Evolutionary conservation across 2,329 filamentous ascomycete genomes (phyloP).

Genomic region (Fusarium sp.): DNA sequence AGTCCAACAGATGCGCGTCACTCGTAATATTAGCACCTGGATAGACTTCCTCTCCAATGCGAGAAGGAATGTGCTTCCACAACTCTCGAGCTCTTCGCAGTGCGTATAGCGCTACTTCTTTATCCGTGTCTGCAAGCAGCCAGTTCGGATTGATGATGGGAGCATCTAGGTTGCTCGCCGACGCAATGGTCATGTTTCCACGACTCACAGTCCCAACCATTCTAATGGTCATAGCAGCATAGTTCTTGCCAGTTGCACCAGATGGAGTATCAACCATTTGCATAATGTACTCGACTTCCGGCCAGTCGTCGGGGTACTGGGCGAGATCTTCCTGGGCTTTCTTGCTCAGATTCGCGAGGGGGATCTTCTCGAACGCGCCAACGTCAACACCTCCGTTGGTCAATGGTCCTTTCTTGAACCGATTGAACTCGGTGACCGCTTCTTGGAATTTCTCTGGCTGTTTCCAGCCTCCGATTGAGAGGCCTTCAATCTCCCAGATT

Average conservation of each 20-base stretch:
- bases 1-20: not conserved
- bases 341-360: not conserved
- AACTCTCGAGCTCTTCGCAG: not conserved
- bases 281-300: slow-evolving; percentile 51
- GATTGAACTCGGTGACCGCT: slow-evolving; percentile 4
- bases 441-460: not conserved
- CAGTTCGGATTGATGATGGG: slow-evolving; percentile 62
- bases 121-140: slow-evolving; percentile 58
- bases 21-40: not conserved
- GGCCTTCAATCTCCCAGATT: slow-evolving; percentile 2
- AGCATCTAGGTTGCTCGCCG: slow-evolving; percentile 49
- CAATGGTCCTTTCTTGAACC: not conserved
- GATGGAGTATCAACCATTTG: slow-evolving; percentile 19
- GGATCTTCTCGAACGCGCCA: slow-evolving; percentile 3
- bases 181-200: slow-evolving; percentile 59
- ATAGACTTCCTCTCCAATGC: not conserved
- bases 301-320: slow-evolving; percentile 51
- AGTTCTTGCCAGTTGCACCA: slow-evolving; percentile 24
- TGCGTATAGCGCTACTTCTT: slow-evolving; percentile 53
- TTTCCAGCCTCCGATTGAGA: slow-evolving; percentile 1
- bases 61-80: slow-evolving; percentile 7
- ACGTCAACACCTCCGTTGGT: slow-evolving; percentile 8
- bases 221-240: slow-evolving; percentile 40
- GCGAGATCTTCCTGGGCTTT: slow-evolving; percentile 27
- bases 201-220: slow-evolving; percentile 58